Conservation (phyloP, 2,329 filamentous ascomycete genomes). For the Claviceps arundinis region DNA sequence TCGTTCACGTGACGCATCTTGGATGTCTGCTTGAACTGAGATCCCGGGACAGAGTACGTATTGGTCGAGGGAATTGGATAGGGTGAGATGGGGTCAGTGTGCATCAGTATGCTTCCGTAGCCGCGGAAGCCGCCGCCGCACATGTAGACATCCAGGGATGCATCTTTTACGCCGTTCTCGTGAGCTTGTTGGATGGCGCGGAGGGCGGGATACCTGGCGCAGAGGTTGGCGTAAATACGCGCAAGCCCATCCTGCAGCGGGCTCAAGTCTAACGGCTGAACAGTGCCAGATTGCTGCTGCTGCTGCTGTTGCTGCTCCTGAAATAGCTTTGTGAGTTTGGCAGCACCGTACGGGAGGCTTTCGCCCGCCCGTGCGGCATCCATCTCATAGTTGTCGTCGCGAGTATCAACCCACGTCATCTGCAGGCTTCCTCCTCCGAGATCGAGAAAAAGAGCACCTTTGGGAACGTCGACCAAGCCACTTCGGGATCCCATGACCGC, state of each 20-base stretch:
- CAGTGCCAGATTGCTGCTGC: slow-evolving; percentile 19
- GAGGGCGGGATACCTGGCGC: slow-evolving; percentile 37
- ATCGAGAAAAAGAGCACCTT: slow-evolving; percentile 68
- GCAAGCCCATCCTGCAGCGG: slow-evolving; percentile 46
- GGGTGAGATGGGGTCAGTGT: slow-evolving; percentile 55
- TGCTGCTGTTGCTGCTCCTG: slow-evolving; percentile 10
- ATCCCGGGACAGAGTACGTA: slow-evolving; percentile 53
- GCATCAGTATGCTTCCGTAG: slow-evolving; percentile 83
- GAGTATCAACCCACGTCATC: slow-evolving; percentile 49
- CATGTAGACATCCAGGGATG: slow-evolving; percentile 60
- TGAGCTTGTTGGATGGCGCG: slow-evolving; percentile 22
- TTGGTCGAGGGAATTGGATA: slow-evolving; percentile 80
- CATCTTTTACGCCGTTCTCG: slow-evolving; percentile 12
- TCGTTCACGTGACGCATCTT: slow-evolving; percentile 39
- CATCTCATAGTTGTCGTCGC: slow-evolving; percentile 31
- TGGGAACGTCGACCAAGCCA: slow-evolving; percentile 47
- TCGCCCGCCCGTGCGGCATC: slow-evolving; percentile 40
- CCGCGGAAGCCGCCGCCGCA: slow-evolving; percentile 84
- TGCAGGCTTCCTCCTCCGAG: slow-evolving; percentile 62
- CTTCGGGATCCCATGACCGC: slow-evolving; percentile 68
- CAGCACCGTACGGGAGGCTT: slow-evolving; percentile 49
- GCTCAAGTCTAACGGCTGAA: slow-evolving; percentile 32
- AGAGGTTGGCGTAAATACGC: slow-evolving; percentile 43
- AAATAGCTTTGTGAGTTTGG: slow-evolving; percentile 39
- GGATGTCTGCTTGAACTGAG: slow-evolving; percentile 43